Percentiles rank a stretch among this genome's conserved stretches.
Evolutionary conservation across 306 rosid species (phyloP).

Genomic region (Fragaria vesca): DNA sequence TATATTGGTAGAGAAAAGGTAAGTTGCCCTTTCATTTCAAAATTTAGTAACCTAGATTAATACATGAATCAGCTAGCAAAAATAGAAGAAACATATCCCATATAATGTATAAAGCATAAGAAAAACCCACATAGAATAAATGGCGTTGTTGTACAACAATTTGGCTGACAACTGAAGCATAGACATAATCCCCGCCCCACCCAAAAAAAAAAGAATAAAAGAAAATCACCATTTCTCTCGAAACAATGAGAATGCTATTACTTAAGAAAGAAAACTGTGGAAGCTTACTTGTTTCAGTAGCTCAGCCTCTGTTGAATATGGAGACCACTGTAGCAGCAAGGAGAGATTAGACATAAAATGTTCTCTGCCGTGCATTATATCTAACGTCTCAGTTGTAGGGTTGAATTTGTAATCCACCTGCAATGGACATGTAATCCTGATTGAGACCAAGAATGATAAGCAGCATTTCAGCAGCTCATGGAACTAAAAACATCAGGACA

Average conservation of each 20-base stretch:
- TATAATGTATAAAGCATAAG: background rate
- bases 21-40: background rate
- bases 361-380: slow-evolving; percentile 58
- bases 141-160: background rate
- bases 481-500: slow-evolving; percentile 3
- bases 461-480: slow-evolving; percentile 19
- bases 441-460: background rate
- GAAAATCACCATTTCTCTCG: background rate
- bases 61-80: background rate
- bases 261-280: background rate
- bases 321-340: slow-evolving; percentile 77
- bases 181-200: background rate
- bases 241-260: background rate
- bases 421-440: slow-evolving; percentile 27
- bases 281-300: slow-evolving; percentile 77
- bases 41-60: slow-evolving; percentile 8
- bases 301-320: slow-evolving; percentile 77
- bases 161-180: background rate
- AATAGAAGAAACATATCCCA: background rate
- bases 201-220: background rate
- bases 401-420: slow-evolving; percentile 79
- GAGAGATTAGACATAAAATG: slow-evolving; percentile 65
- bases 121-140: background rate
- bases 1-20: background rate
- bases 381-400: slow-evolving; percentile 42